Base-by-base conservation (phyloP, 805 yeast genomes). In the Saturnispora besseyi region DNA sequence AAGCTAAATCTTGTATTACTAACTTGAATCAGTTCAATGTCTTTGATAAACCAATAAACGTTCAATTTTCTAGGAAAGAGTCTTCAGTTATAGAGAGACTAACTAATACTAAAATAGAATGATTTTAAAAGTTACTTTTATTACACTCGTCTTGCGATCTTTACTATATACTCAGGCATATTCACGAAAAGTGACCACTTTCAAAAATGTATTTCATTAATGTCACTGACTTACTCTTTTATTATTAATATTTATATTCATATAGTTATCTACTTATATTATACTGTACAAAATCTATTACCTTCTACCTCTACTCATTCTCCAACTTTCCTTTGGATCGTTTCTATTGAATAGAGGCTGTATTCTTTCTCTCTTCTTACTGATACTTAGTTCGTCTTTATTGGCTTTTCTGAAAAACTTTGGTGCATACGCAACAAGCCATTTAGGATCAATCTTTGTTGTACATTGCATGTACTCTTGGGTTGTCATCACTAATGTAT, bases 401-500 rank as follows among this genome's bases (percentile, higher is more conserved):
- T 80, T 85, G 0, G 81, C 75, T 15, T 73, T 75, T 60, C 78
- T 78, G 73, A 84, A 91, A 64, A 82, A 88, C 41, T 77, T 79
- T 3, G 90, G 87, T 7, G 90, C 88, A 44, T 65, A 65, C 64
- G 83, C 77, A 44, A 79, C 67, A 31, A 91, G 69, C 96, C 96
- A 87, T 54, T 73, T 74, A 0, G 96, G 86, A 46, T 88, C 89
- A 33, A 93, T 79, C n/a, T 77, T 76, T 15, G 90, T 84, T 29
- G 84, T 82, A 57, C 88, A 88, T 50, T 93, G 85, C 96, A 91
- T 88, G 61, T 86, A 93, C 71, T 91, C 98, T 60, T 82, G 81
- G 13, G 85, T 77, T 0, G 99, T 91, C 55, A 88, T 72, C 30
- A 89, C 77, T 48, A 89, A 72, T 31, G 89, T 85, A 59, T 89